A percentile compares a stretch with the other conserved stretches of the same genome.
Evolutionary conservation across 2,329 filamentous ascomycete species (phyloP).

Genomic region (Dactylonectria macrodidyma): DNA sequence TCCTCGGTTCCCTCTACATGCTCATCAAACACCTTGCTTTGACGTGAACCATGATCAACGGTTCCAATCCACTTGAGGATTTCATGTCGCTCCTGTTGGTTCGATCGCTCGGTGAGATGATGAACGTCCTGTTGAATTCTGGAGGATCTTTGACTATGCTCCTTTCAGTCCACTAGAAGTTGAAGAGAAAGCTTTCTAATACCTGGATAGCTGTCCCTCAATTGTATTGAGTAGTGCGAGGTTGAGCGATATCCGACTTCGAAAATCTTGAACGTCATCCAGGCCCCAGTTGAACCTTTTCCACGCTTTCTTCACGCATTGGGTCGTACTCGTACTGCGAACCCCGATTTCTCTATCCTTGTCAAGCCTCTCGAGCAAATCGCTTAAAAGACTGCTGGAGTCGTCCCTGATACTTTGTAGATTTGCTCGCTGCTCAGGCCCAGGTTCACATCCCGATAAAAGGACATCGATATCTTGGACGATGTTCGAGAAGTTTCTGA

Average conservation of each 20-base stretch:
- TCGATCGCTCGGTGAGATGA: constrained; percentile 10
- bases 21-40: background rate
- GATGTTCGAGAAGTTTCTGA: constrained; percentile 8
- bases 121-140: constrained; percentile 7
- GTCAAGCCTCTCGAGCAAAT: background rate
- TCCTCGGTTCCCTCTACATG: constrained; percentile 9
- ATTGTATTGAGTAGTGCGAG: background rate
- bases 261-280: constrained; percentile 13
- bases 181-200: constrained; percentile 4
- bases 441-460: constrained; percentile 9
- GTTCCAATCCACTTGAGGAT: constrained; percentile 16
- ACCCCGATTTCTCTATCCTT: constrained; percentile 2
- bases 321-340: constrained; percentile 1
- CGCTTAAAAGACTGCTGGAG: background rate
- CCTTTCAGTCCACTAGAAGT: constrained; percentile 6
- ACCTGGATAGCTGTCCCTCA: background rate
- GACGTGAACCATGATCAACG: constrained; percentile 4
- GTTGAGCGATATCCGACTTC: constrained; percentile 7
- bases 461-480: constrained; percentile 13
- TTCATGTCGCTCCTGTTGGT: constrained; percentile 17
- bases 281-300: constrained; percentile 5
- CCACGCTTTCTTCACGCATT: constrained; percentile 1
- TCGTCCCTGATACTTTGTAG: background rate
- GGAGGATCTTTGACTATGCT: constrained; percentile 16
- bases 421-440: background rate